Conservation (phyloP, 2,329 filamentous ascomycete genomes). For the Fusarium veterinarium region DNA sequence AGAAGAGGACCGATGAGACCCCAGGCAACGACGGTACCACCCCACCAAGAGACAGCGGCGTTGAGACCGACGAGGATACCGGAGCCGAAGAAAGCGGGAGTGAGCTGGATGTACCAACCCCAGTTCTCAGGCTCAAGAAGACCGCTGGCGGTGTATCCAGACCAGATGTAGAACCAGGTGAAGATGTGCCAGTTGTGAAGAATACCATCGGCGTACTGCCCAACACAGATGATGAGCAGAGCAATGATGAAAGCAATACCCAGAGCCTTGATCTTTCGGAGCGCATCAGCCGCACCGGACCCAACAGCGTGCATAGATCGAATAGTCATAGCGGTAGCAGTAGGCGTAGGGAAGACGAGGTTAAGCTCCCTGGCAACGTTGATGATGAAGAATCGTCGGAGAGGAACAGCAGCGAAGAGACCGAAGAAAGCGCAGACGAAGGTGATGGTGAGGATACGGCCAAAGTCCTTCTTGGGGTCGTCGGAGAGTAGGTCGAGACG, state of each 20-base stretch:
- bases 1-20: conserved; percentile 61
- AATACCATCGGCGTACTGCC: conserved; percentile 69
- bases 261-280: conserved; percentile 68
- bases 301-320: conserved; percentile 70
- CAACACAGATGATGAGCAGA: conserved; percentile 64
- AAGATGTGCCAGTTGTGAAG: conserved; percentile 69
- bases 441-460: conserved; percentile 68
- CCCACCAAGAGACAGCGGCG: conserved; percentile 67
- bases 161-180: conserved; percentile 66
- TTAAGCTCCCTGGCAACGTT: conserved; percentile 70
- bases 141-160: conserved; percentile 61
- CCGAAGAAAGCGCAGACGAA: conserved; percentile 73
- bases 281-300: conserved; percentile 62
- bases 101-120: conserved; percentile 70
- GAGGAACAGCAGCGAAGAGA: conserved; percentile 70
- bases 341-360: conserved; percentile 69
- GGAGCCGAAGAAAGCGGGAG: conserved; percentile 70
- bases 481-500: conserved; percentile 62
- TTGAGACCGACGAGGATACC: conserved; percentile 64
- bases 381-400: conserved; percentile 76
- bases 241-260: conserved; percentile 62
- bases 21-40: conserved; percentile 66
- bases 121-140: conserved; percentile 66
- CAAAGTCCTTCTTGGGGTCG: conserved; percentile 65
- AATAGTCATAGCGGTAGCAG: conserved; percentile 71